Evolutionary conservation across 371 early-diverging fungal species (phyloP), one percentile per base, ranked within the genome.

Genomic region (Apophysomyces trapeziformis): DNA sequence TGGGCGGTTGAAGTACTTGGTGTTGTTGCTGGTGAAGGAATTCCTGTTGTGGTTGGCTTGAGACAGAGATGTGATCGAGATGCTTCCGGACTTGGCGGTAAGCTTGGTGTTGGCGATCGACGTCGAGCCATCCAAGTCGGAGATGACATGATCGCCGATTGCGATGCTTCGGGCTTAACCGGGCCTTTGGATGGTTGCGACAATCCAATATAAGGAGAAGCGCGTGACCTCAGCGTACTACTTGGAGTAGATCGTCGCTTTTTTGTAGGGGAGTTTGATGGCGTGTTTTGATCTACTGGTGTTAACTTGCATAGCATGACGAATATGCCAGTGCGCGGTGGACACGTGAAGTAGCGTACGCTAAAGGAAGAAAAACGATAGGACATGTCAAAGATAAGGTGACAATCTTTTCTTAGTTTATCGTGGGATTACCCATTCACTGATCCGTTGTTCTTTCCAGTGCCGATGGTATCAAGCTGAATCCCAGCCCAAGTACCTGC

Each of bases 401-500:
- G 41, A 14, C 61, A 16, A 7, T 37, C 6, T 47, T 47, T 46
- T 45, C n/a, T 47, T 62, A 18, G 4, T 62, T 41, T 14, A n/a
- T 41, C n/a, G 61, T 7, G 44, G 7, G 65, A 75, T 65, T 78
- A 83, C 81, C 90, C 92, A 18, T 74, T 73, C 21, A 88, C 88
- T 5, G 79, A 78, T 13, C 93, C 93, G 59, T 90, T 86, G 72
- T 93, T 92, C 66, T 92, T 93, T 38, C 93, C 93, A 26, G 84
- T 77, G 7, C 89, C 90, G 0, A 66, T 68, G 14, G 67, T 68
- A 57, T 92, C 90, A 1, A 93, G 78, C 67, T 90, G 90, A 46
- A 93, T 81, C 12, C 93, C 93, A 13, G 90, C 92, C 93, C 93
- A 93, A 6, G 83, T 75, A 5, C 93, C 93, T 11, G 83, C 76